A percentile compares a stretch with the other conserved stretches of the same genome.
phyloP scores from a whole-genome alignment of 441 rosid species.

The Macaranga tanarius region DNA sequence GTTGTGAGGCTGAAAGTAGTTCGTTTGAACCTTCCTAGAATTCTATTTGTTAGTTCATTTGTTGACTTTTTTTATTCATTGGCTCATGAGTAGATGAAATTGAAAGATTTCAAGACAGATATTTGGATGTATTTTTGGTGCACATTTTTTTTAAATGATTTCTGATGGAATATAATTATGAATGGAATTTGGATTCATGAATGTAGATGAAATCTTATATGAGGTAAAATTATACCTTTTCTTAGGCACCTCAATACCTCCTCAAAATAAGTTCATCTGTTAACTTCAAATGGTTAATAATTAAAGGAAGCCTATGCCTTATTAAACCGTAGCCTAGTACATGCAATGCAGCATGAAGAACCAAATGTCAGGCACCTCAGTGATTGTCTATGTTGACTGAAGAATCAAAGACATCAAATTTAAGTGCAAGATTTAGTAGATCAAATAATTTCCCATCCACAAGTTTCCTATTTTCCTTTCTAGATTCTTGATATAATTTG shows the following conservation, averaged over 20 bases:
- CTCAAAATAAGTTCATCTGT: background rate
- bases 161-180: background rate
- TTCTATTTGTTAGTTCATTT: background rate
- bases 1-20: background rate
- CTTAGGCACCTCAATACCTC: background rate
- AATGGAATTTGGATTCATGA: background rate
- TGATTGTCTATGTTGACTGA: background rate
- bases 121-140: background rate
- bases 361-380: background rate
- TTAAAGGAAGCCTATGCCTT: background rate
- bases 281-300: background rate
- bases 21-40: background rate
- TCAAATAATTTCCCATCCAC: background rate
- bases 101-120: background rate
- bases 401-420: background rate
- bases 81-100: background rate
- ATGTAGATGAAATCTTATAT: background rate
- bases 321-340: too few relatives aligned
- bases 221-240: background rate
- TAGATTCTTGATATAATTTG: background rate
- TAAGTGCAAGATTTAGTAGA: background rate
- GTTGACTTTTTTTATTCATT: background rate
- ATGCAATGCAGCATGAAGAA: background rate
- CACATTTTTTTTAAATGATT: background rate
- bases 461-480: background rate